Evolutionary conservation across 2,329 filamentous ascomycete genomes (phyloP), one percentile per base, ranked within the genome.

Genomic region (Cyclaneusma minus): DNA sequence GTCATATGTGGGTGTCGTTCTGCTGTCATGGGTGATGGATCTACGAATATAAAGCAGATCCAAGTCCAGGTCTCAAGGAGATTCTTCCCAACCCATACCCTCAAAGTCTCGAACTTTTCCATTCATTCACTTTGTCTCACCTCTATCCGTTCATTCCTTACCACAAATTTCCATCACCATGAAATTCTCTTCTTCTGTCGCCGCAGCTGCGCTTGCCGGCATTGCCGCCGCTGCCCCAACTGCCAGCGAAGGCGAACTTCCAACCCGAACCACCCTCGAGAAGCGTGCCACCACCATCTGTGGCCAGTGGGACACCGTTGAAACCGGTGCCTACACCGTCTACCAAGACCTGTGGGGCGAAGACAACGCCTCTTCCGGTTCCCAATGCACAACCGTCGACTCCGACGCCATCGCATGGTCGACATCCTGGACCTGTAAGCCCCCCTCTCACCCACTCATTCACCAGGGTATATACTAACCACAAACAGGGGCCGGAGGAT

Each of bases 291-390:
- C 47, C 1, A 29, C 32, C 9, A 32, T 39, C 12, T 43, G 40
- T 27, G 39, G 36, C 4, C 37, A 35, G 22, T 43, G 37, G 34
- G 40, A 40, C 22, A 28, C 32, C 4, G 25, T 40, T 7, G 22
- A 28, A 4, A 43, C 42, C 5, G 47, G 45, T 21, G 35, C 36
- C 20, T 52, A 43, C 44, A 50, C 47, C 21, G 29, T 52, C 35
- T 43, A 52, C 35, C 39, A 48, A 35, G 50, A 60, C 44, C 50
- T 59, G 16, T 63, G 58, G 58, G 56, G 55, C 34, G 30, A 43
- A 21, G 38, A 23, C 17, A 30, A 40, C 22, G 57, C 55, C 6
- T 47, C 41, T 4, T 54, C 54, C 4, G 59, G 59, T 15, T 52
- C 42, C 3, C 57, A 61, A 38, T 62, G 58, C 46, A 55, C 55